Evolutionary conservation across 345 rosid species (phyloP), one percentile per base, ranked within the genome.

Genomic region (Eucalyptus pauciflora): DNA sequence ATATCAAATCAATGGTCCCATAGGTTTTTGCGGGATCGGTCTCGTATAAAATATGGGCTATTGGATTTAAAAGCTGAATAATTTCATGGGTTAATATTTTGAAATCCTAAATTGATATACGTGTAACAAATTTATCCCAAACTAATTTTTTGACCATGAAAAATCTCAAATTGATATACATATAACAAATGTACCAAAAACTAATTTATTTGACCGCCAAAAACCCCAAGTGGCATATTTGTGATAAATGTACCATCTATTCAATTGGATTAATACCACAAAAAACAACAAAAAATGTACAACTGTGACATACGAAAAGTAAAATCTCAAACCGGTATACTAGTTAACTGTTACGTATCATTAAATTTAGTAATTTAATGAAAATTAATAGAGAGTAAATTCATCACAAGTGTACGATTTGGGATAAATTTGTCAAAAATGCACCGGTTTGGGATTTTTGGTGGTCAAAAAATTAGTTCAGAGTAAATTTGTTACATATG

Each of bases 371-470:
- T 24, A 56, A 56, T 56, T 24, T 56, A 56, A 56, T 25, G 24
- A 56, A 58, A 58, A 10, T 1, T 58, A 24, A 24, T 10, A 0
- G 0, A 4, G 0, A 1, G 0, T 22, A 58, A 56, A 58, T 58
- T 52, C 7, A 52, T 18, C 2, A 52, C 4, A 18, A 52, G 0
- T 52, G 1, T 52, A 1, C 0, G 0, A 1, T 18, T 52, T 18
- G 0, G 0, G 5, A 52, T 52, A 52, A 52, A 52, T 52, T 52
- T 52, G 1, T 7, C 17, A 51, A 50, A 51, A 51, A 51, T 51
- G 22, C 7, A 7, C 0, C 0, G 0, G 0, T 52, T 51, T 51
- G 0, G 2, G 4, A 0, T 17, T 18, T 52, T 52, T 52, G 0
- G 3, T 17, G 1, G 10, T 52, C 0, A 52, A 18, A 52, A 51